Evolutionary conservation across 2,329 filamentous ascomycete genomes (phyloP).

Genomic region (Meredithiella fracta): DNA sequence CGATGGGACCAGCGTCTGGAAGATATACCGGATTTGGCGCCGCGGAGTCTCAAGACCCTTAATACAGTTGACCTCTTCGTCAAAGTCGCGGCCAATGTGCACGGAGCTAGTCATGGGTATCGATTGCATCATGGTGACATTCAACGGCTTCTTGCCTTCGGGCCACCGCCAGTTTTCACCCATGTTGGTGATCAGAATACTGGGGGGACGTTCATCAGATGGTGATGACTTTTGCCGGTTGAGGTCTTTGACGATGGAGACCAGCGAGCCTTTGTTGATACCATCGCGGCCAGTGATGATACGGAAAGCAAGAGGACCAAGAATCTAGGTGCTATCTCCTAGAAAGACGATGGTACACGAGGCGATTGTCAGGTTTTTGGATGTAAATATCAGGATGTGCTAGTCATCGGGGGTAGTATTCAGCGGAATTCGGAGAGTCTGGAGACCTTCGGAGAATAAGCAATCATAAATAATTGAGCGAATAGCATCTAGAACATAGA

Average conservation of each 20-base stretch:
- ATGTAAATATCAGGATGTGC: conserved; percentile 51
- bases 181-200: conserved; percentile 59
- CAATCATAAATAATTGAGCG: conserved; percentile 44
- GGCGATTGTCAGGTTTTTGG: conserved; percentile 34
- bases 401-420: conserved; percentile 28
- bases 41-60: conserved; percentile 3
- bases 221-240: conserved; percentile 22
- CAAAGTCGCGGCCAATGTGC: conserved; percentile 36
- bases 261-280: conserved; percentile 51
- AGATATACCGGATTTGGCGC: conserved; percentile 48
- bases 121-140: conserved; percentile 36
- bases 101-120: conserved; percentile 47
- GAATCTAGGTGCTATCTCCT: conserved; percentile 53
- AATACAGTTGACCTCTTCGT: conserved; percentile 23
- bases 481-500: conserved; percentile 36
- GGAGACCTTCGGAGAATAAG: conserved; percentile 43
- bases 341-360: conserved; percentile 57
- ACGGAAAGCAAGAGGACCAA: conserved; percentile 60
- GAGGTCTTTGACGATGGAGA: conserved; percentile 42
- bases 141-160: conserved; percentile 42
- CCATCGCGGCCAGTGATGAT: conserved; percentile 46
- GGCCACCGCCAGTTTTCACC: conserved; percentile 67
- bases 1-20: conserved; percentile 42
- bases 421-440: conserved; percentile 45
- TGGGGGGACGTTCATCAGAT: conserved; percentile 27